Evolutionary conservation across 2,329 filamentous ascomycete genomes (phyloP).

Genomic region (Rutstroemia sp.): DNA sequence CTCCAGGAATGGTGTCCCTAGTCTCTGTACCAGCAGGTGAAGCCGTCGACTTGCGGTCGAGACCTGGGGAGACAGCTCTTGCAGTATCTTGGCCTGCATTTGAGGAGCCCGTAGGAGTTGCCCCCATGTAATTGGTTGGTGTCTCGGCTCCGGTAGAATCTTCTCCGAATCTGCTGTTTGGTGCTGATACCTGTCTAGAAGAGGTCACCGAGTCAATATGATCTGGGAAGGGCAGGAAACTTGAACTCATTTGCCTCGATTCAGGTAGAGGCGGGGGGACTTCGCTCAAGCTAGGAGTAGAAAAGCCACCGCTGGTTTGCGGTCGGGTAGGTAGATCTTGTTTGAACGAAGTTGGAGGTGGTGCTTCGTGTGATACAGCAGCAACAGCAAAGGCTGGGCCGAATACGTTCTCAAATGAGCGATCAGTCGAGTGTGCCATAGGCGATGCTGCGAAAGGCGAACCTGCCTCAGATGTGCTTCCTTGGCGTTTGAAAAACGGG

Average conservation of each 20-base stretch:
- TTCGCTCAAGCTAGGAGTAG: constrained; percentile 47
- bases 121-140: constrained; percentile 31
- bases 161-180: constrained; percentile 58
- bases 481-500: constrained; percentile 79
- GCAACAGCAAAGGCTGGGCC: constrained; percentile 54
- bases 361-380: constrained; percentile 32
- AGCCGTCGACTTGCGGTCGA: constrained; percentile 27
- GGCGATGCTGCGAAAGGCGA: constrained; percentile 35
- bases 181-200: constrained; percentile 70
- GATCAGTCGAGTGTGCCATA: constrained; percentile 43
- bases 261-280: constrained; percentile 58
- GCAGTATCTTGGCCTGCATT: constrained; percentile 16
- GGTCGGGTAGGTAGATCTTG: constrained; percentile 29
- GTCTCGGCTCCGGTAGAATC: constrained; percentile 31
- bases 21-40: constrained; percentile 23
- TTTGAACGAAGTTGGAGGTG: constrained; percentile 55
- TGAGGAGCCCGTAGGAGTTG: constrained; percentile 27
- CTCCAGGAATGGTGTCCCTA: constrained; percentile 40
- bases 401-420: constrained; percentile 81
- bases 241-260: constrained; percentile 71
- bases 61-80: constrained; percentile 22
- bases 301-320: constrained; percentile 20
- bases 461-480: constrained; percentile 45
- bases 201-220: constrained; percentile 64
- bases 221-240: constrained; percentile 62